Evolutionary conservation across 495 filamentous ascomycete genomes (phyloP).

Genomic region (Rhypophila decipiens): DNA sequence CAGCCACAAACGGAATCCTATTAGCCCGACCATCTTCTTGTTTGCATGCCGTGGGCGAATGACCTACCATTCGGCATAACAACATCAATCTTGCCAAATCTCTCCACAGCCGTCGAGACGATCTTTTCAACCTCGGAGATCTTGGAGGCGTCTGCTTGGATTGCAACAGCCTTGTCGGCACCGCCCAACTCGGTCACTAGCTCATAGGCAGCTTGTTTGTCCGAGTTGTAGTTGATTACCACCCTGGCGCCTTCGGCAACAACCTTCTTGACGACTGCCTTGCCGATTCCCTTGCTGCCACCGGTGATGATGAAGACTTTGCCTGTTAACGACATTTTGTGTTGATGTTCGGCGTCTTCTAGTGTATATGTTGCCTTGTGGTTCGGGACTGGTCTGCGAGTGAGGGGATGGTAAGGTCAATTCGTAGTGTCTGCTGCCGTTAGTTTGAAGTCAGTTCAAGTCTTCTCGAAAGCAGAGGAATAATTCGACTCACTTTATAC

Average conservation of each 20-base stretch:
- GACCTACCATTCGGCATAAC: conserved; percentile 47
- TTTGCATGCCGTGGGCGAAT: neutral
- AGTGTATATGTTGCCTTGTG: too few species aligned
- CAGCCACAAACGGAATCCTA: conserved; percentile 30
- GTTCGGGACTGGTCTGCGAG: too few species aligned
- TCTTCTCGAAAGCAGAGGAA: too few species aligned
- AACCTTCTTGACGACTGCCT: conserved; percentile 48
- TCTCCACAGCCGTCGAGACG: conserved; percentile 52
- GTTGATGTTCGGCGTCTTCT: neutral
- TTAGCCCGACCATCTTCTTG: neutral
- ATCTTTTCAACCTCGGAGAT: conserved; percentile 55
- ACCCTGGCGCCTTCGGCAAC: conserved; percentile 55
- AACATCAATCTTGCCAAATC: conserved; percentile 63
- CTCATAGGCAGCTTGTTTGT: conserved; percentile 46
- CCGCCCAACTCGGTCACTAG: conserved; percentile 48
- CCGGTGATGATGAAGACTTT: conserved; percentile 63
- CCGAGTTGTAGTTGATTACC: conserved; percentile 56
- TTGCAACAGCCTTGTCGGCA: conserved; percentile 42
- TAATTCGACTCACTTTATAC: too few species aligned
- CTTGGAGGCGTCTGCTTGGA: conserved; percentile 59
- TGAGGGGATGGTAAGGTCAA: neutral
- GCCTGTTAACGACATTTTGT: conserved; percentile 39
- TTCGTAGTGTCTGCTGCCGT: too few species aligned
- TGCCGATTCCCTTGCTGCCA: conserved; percentile 62
- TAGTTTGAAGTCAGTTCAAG: too few species aligned